These are phyloP conservation scores for Ceratocystis alfenasii DNA, from an alignment of 2,329 filamentous ascomycete species.

Conservation along the genomic window DNA sequence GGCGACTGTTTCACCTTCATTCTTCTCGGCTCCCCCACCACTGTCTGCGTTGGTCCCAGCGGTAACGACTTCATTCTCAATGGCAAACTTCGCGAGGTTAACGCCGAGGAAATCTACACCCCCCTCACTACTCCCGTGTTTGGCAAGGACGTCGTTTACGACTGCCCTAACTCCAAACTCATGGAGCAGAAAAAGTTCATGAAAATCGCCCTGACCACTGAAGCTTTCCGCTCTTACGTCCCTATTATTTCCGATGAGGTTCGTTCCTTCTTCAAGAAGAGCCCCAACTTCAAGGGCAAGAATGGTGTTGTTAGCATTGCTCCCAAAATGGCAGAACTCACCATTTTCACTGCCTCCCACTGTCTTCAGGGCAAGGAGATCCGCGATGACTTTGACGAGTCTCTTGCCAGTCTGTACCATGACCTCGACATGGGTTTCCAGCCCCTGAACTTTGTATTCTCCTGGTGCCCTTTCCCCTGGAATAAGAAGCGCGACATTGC, in stretches of 20 bases:
- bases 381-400: slow-evolving; percentile 65
- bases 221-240: slow-evolving; percentile 64
- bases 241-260: slow-evolving; percentile 67
- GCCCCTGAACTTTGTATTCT: slow-evolving; percentile 79
- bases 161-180: slow-evolving; percentile 80
- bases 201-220: slow-evolving; percentile 66
- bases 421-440: slow-evolving; percentile 84
- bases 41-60: slow-evolving; percentile 66
- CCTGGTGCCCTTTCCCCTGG: slow-evolving; percentile 80
- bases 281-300: slow-evolving; percentile 52
- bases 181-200: slow-evolving; percentile 97
- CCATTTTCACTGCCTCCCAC: slow-evolving; percentile 80
- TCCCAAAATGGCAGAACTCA: slow-evolving; percentile 70
- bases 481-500: slow-evolving; percentile 72
- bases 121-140: slow-evolving; percentile 63
- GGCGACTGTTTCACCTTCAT: slow-evolving; percentile 86
- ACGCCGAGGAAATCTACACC: slow-evolving; percentile 80
- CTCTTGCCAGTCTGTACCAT: slow-evolving; percentile 72
- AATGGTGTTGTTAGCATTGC: slow-evolving; percentile 61
- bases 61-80: slow-evolving; percentile 90
- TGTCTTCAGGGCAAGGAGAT: slow-evolving; percentile 76
- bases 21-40: slow-evolving; percentile 78
- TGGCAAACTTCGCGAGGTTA: slow-evolving; percentile 79
- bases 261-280: slow-evolving; percentile 57
- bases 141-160: slow-evolving; percentile 77